These are phyloP conservation scores for Suillus subaureus DNA, from an alignment of 768 basidiomycete genomes.

Conservation along the genomic window DNA sequence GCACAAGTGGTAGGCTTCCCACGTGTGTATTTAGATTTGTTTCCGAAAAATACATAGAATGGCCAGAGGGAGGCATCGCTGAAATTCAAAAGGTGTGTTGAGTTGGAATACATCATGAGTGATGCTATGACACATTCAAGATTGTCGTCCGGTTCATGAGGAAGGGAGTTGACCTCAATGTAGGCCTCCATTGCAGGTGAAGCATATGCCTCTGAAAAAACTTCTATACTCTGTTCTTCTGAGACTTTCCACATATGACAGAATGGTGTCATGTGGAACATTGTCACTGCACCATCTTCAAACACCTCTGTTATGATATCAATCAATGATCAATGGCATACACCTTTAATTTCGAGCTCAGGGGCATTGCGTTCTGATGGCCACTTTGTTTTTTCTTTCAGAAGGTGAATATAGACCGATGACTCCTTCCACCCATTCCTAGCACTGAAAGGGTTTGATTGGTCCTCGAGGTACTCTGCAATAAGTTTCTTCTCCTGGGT, in stretches of 20 bases:
- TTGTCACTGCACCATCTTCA: not conserved
- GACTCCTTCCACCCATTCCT: constrained; percentile 13
- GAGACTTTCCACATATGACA: constrained; percentile 21
- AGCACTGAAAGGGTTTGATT: constrained; percentile 6
- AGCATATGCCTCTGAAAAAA: constrained; percentile 7
- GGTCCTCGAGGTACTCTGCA: constrained; percentile 1
- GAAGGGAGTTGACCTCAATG: constrained; percentile 12
- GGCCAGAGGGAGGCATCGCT: constrained; percentile 19
- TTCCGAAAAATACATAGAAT: constrained; percentile 19
- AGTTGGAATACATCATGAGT: constrained; percentile 27
- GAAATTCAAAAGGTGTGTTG: constrained; percentile 24
- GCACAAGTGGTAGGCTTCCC: constrained; percentile 14
- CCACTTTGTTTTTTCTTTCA: constrained; percentile 7
- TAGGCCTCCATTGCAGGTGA: constrained; percentile 7
- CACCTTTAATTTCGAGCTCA: not conserved
- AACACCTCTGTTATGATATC: constrained; percentile 9
- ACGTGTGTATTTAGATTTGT: constrained; percentile 18
- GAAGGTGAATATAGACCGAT: constrained; percentile 6
- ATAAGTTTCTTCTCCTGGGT: not conserved
- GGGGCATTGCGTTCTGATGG: not conserved
- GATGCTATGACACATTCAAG: constrained; percentile 18
- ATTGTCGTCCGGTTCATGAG: constrained; percentile 11
- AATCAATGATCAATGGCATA: constrained; percentile 7
- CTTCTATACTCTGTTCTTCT: not conserved
- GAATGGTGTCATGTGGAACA: constrained; percentile 30